Evolutionary conservation across 1,139 yeast genomes (phyloP).

Genomic region (Groenewaldozyma sp.): DNA sequence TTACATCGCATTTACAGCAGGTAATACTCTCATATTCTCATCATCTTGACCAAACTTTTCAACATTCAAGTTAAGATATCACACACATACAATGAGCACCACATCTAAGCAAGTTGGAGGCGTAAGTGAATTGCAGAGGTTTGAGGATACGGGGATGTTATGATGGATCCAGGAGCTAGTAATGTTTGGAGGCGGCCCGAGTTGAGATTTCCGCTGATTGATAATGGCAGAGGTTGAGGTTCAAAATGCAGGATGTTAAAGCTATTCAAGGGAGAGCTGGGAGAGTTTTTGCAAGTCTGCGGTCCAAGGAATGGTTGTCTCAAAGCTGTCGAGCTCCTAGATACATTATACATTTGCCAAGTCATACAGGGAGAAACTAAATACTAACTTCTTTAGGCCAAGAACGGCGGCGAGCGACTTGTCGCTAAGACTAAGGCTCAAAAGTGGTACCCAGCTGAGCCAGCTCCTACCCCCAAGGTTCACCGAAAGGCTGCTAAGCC

Average conservation of each 20-base stretch:
- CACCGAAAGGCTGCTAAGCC: slow-evolving; percentile 74
- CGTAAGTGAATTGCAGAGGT: slow-evolving; percentile 21
- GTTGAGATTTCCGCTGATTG: no score
- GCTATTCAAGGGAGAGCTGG: no score
- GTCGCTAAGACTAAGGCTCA: slow-evolving; percentile 49
- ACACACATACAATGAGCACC: slow-evolving; percentile 26
- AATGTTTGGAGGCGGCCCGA: no score
- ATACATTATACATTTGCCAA: background rate
- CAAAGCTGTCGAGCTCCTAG: no score
- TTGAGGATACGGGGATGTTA: no score
- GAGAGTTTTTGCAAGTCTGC: no score
- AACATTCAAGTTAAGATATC: slow-evolving; percentile 9
- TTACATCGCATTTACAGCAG: no score
- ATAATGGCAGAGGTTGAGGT: no score
- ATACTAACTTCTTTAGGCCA: slow-evolving; percentile 18
- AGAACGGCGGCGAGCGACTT: slow-evolving; percentile 29
- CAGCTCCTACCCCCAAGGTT: slow-evolving; percentile 69
- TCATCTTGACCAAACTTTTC: slow-evolving; percentile 6
- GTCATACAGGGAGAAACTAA: slow-evolving; percentile 8
- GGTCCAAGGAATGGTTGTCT: no score
- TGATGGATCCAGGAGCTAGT: no score
- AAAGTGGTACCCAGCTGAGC: slow-evolving; percentile 89
- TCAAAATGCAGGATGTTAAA: no score
- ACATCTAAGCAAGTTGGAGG: slow-evolving; percentile 32
- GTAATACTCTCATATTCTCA: slow-evolving; percentile 7